Evolutionary conservation across 2,329 filamentous ascomycete species (phyloP), one percentile per base, ranked within the genome.

Genomic region (Penicillium palitans): DNA sequence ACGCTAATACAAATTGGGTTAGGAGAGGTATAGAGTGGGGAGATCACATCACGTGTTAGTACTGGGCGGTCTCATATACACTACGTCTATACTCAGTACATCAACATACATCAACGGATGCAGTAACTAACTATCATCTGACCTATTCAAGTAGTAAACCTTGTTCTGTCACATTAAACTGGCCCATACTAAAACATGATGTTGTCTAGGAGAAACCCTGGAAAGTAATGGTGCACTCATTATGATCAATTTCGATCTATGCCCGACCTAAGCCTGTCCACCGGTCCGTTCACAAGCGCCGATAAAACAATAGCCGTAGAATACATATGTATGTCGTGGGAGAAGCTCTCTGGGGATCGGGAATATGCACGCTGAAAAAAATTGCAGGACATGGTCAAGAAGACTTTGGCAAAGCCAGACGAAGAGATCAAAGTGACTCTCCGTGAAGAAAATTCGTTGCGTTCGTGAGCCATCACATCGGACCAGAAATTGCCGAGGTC

Each of bases 291-390:
- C 54, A 53, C 37, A 37, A 57, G 52, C 60, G 51, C 55, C 55
- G 42, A 54, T 58, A 57, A 64, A 63, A 58, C 54, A 64, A 51
- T 61, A 64, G 55, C 57, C 50, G 65, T 62, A 68, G 59, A 65
- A 65, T 63, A 66, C 58, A 63, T 58, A 60, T 57, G 42, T 54
- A 47, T 58, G 55, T 46, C 37, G 44, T 57, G 59, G 61, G 60
- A 61, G 56, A 52, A 57, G 50, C 51, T 62, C 56, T 50, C 61
- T 59, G 57, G 42, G 62, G 64, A 63, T 63, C 62, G 61, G 61
- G 59, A 68, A 62, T 69, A 74, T 74, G 72, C 72, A 74, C 73
- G 74, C 72, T 74, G 65, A 72, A 61, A 61, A 71, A 66, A 73
- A 70, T 62, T 68, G 64, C 65, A 71, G 66, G 63, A 67, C 64